Conservation (phyloP, 2,329 filamentous ascomycete species). For the Aspergillus pseudotamarii region DNA sequence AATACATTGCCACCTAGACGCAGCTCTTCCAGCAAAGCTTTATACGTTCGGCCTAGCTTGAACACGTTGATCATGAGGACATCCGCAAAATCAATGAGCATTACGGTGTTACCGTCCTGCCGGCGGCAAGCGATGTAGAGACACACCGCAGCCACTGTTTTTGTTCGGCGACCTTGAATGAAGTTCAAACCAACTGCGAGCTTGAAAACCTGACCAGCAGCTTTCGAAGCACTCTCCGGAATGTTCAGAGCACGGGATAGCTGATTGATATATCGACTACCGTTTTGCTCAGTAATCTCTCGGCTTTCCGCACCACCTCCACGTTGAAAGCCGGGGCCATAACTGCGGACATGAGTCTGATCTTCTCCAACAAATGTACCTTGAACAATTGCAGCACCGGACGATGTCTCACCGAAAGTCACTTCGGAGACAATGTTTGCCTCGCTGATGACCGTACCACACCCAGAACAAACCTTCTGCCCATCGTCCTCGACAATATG, state of each 20-base stretch:
- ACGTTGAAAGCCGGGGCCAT: constrained; percentile 50
- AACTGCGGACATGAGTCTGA: constrained; percentile 74
- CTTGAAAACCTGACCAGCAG: constrained; percentile 74
- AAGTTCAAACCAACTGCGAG: constrained; percentile 75
- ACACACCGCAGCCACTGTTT: constrained; percentile 85
- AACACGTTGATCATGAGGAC: constrained; percentile 86
- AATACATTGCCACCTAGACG: constrained; percentile 60
- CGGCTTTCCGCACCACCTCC: constrained; percentile 53
- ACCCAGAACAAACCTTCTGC: constrained; percentile 71
- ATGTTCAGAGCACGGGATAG: constrained; percentile 45
- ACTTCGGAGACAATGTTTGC: constrained; percentile 91
- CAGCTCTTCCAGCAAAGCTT: constrained; percentile 70
- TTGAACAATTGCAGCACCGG: constrained; percentile 85
- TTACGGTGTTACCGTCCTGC: constrained; percentile 76
- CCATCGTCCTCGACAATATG: constrained; percentile 51
- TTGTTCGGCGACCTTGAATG: constrained; percentile 81
- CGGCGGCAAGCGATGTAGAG: constrained; percentile 86
- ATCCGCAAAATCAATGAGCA: constrained; percentile 96
- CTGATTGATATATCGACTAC: constrained; percentile 48
- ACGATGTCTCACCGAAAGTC: constrained; percentile 83
- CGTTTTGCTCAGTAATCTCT: constrained; percentile 50
- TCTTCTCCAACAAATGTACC: constrained; percentile 85
- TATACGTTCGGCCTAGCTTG: constrained; percentile 86
- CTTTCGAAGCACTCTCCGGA: constrained; percentile 64
- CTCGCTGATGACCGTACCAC: constrained; percentile 81